Conservation (phyloP, 2,329 filamentous ascomycete genomes). For the Sphaerulina vaccinii region DNA sequence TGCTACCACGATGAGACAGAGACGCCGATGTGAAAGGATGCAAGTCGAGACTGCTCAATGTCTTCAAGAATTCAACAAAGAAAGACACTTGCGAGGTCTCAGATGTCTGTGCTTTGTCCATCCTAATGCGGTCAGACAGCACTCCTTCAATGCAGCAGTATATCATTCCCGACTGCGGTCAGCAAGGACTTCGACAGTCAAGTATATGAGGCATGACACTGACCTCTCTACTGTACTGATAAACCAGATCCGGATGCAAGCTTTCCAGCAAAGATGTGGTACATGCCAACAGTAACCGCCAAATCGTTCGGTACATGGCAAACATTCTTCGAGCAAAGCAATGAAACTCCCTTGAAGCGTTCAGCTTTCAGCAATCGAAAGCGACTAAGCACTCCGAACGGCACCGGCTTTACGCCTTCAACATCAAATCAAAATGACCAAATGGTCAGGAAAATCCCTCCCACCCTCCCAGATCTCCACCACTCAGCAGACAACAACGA, state of each 20-base stretch:
- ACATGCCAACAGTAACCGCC: neutral
- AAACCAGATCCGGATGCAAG: neutral
- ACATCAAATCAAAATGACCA: constrained; percentile 1
- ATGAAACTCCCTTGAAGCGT: neutral
- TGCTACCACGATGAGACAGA: neutral
- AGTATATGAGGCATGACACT: neutral
- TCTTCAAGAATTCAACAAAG: neutral
- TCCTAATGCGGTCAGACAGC: neutral
- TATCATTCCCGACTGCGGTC: neutral
- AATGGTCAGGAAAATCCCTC: neutral
- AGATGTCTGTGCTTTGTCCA: neutral
- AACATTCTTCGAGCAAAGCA: neutral
- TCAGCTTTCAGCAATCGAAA: neutral
- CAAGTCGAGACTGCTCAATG: neutral
- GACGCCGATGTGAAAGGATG: neutral
- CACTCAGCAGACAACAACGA: constrained; percentile 17
- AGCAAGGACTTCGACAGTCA: neutral
- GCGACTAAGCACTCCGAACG: neutral
- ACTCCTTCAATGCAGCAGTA: neutral
- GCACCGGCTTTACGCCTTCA: no score
- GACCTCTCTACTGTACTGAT: neutral
- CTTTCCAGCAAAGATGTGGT: neutral
- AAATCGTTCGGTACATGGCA: neutral
- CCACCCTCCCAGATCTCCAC: constrained; percentile 1
- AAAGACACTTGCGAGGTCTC: neutral